A percentile compares a stretch with the other conserved stretches of the same genome.
Conservation (phyloP, 768 basidiomycete species). For the Candolleomyces efflorescens region DNA sequence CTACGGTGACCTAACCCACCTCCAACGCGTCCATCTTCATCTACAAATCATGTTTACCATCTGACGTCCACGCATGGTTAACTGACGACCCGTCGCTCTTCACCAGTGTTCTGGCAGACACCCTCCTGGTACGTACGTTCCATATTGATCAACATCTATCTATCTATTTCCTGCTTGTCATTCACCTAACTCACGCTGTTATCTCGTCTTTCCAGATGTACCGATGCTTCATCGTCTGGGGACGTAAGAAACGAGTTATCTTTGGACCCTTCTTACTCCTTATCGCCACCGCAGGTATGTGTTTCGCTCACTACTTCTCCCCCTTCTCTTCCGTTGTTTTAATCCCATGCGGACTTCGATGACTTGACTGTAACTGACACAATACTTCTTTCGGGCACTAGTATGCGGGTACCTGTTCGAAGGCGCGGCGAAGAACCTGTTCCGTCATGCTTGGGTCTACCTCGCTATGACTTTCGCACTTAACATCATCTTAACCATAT, state of each 20-base stretch:
- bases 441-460: conserved; percentile 25
- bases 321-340: neutral
- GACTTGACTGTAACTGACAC: no score
- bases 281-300: conserved; percentile 29
- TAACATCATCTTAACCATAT: conserved; percentile 28
- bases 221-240: conserved; percentile 38
- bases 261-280: conserved; percentile 24
- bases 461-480: conserved; percentile 27
- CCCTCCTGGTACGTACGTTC: conserved; percentile 9
- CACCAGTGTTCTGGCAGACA: conserved; percentile 10
- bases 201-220: conserved; percentile 17
- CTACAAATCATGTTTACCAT: neutral
- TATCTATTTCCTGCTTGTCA: neutral
- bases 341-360: neutral
- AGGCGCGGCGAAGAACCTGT: conserved; percentile 12
- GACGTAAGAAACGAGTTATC: conserved; percentile 22
- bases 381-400: neutral
- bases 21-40: neutral
- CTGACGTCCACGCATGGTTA: neutral
- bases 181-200: neutral
- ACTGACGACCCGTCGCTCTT: neutral
- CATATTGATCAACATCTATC: neutral
- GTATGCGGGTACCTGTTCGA: conserved; percentile 16
- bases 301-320: neutral
- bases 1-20: neutral